Base-by-base conservation (phyloP, 768 basidiomycete genomes). In the Daedalea quercina region DNA sequence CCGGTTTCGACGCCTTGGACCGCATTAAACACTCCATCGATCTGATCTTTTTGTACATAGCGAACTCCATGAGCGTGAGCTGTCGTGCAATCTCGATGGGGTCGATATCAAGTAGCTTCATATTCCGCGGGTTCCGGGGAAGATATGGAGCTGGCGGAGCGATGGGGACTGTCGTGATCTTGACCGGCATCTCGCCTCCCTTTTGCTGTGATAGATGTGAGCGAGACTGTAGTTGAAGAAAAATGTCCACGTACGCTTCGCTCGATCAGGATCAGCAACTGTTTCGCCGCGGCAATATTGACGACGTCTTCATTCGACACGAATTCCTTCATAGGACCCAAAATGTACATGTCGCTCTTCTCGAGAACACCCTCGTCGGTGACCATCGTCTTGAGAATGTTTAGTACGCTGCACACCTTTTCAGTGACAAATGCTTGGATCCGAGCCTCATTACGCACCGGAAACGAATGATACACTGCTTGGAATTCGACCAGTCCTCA, bases 81-180 rank as follows among this genome's bases (percentile, higher is more conserved):
- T 98, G 95, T 26, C 95, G 79, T 0, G 94, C 95, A 17, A 98
- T 68, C 69, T 98, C 95, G 52, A 93, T 69, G 1, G 94, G 76
- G 58, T 95, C 89, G 47, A 98, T 80, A 63, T 98, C 95, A 20
- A 82, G 69, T 11, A 98, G 72, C 57, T 90, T 92, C 54, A 94
- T 67, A 67, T 82, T 87, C 71, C 82, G 85, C 54, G 69, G 73
- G 22, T 28, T 40, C 66, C 81, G 87, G 1, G 93, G 93, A 9
- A 84, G 50, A 51, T 94, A 84, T 2, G 93, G 78, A 11, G 84
- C 69, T 0, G 93, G 94, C 15, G 90, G 85, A 4, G 75, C 70
- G n/a, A 75, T 76, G 37, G 79, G 67, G 25, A 70, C 73, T 23
- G 80, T 80, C 41, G 73, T 78, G 43, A 82, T 75, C 63, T 73